Conservation (phyloP, 1,284 basidiomycete genomes). For the Cutaneotrichosporon cavernicola region DNA sequence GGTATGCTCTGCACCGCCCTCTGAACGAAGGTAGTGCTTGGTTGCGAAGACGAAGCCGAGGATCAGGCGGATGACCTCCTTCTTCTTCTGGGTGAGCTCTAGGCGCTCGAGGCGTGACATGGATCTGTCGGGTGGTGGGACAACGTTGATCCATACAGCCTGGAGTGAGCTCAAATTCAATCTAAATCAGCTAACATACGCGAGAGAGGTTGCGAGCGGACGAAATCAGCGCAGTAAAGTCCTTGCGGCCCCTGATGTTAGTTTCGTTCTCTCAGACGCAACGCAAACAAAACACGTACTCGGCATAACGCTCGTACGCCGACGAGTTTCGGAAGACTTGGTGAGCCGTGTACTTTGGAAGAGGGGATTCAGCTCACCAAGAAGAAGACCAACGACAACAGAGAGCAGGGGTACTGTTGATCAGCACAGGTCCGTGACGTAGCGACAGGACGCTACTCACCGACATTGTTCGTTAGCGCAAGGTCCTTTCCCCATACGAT, state of each 20-base stretch:
- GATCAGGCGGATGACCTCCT: conserved; percentile 66
- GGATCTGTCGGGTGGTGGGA: conserved; percentile 56
- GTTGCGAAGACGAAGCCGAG: conserved; percentile 53
- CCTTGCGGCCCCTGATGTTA: conserved; percentile 70
- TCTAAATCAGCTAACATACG: conserved; percentile 22
- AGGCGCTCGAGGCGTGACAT: conserved; percentile 32
- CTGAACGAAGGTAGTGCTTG: conserved; percentile 49
- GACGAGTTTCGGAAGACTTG: conserved; percentile 62
- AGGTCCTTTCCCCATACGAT: conserved; percentile 43
- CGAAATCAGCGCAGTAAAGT: conserved; percentile 58
- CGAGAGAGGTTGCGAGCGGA: conserved; percentile 64
- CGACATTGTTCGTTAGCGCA: conserved; percentile 49
- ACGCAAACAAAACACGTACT: conserved; percentile 53
- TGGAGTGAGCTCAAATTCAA: conserved; percentile 18
- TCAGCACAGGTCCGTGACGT: conserved; percentile 1
- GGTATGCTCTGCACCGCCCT: conserved; percentile 48
- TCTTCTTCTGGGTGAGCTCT: conserved; percentile 68
- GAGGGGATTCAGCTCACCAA: conserved; percentile 24
- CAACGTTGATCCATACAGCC: conserved; percentile 75
- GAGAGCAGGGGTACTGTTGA: conserved; percentile 71
- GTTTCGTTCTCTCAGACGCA: conserved; percentile 58
- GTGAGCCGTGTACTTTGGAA: conserved; percentile 66
- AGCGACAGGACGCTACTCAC: conserved; percentile 28
- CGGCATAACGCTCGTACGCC: conserved; percentile 50
- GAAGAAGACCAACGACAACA: conserved; percentile 70